Base-by-base conservation (phyloP, 1,284 basidiomycete genomes). In the Rhizoctonia solani region DNA sequence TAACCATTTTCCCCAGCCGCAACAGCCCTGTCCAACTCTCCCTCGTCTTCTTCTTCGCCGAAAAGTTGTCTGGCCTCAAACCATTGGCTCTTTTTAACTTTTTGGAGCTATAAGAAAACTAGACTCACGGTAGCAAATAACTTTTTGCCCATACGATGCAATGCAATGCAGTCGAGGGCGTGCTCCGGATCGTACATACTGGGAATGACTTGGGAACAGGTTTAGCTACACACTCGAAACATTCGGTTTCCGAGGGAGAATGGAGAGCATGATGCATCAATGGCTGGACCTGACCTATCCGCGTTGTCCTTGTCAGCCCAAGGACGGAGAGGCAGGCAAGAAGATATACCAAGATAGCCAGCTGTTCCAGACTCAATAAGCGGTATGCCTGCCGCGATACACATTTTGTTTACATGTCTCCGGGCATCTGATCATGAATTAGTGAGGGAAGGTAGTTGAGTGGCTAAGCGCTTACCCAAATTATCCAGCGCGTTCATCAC, bases 141-240 rank as follows among this genome's bases (percentile, higher is more conserved):
- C 87, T 95, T 77, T 99, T 99, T 32, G 93, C 95, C 97, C 97
- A 99, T 0, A 98, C 96, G 67, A 99, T 98, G 75, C 95, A 99
- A 75, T 99, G 97, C 54, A 99, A 97, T 0, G 97, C 95, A 70
- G 96, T 94, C 65, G 92, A 95, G 0, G 97, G 97, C 0, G 97
- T 99, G 1, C 94, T 95, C 52, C 97, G 89, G 73, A 99, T 99
- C 0, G 97, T 99, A 79, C 97, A 99, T 1, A 99, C 95, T 0
- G 97, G 96, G 75, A 93, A 99, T 0, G 92, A 91, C 76, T 96
- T 98, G 0, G 94, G 93, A 0, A 90, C 89, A 0, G 89, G 88
- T 77, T 98, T 98, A 2, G 87, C 85, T 37, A 92, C 81, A 73
- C 95, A 98, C 75, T 96, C 93, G 74, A 94, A 98, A 77, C 95